These are phyloP conservation scores for Thalassiosira mediterranea DNA, from an alignment of 352 stramenopile species.

Conservation along the genomic window DNA sequence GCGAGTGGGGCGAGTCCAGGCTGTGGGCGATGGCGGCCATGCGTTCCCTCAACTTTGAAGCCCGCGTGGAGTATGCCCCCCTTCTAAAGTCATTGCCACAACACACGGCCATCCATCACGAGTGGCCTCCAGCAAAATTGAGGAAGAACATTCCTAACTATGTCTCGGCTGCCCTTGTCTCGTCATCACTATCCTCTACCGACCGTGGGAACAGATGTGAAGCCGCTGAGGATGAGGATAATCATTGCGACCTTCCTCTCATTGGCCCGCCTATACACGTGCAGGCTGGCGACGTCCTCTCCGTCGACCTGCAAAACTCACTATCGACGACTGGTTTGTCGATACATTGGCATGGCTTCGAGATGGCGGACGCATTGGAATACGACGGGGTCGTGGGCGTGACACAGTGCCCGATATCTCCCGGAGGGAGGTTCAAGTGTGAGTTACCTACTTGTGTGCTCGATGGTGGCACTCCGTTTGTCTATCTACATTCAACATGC, in stretches of 20 bases:
- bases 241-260: neutral
- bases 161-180: neutral
- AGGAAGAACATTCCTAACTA: conserved; percentile 14
- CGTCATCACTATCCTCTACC: too few species aligned
- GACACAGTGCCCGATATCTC: conserved; percentile 27
- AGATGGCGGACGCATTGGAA: conserved; percentile 5
- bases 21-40: too few species aligned
- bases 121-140: conserved; percentile 16
- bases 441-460: too few species aligned
- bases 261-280: conserved; percentile 32
- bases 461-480: too few species aligned
- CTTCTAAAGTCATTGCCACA: conserved; percentile 6
- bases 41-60: conserved; percentile 15
- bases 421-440: conserved; percentile 7
- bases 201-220: neutral
- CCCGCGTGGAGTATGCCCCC: conserved; percentile 3
- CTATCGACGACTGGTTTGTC: conserved; percentile 19
- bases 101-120: conserved; percentile 15
- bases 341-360: conserved; percentile 37
- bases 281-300: conserved; percentile 8
- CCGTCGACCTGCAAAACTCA: conserved; percentile 13
- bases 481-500: too few species aligned
- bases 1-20: too few species aligned
- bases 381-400: conserved; percentile 23
- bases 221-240: neutral